Evolutionary conservation across 2,329 filamentous ascomycete species (phyloP), one percentile per base, ranked within the genome.

Genomic region (Intubia oerlemansii): DNA sequence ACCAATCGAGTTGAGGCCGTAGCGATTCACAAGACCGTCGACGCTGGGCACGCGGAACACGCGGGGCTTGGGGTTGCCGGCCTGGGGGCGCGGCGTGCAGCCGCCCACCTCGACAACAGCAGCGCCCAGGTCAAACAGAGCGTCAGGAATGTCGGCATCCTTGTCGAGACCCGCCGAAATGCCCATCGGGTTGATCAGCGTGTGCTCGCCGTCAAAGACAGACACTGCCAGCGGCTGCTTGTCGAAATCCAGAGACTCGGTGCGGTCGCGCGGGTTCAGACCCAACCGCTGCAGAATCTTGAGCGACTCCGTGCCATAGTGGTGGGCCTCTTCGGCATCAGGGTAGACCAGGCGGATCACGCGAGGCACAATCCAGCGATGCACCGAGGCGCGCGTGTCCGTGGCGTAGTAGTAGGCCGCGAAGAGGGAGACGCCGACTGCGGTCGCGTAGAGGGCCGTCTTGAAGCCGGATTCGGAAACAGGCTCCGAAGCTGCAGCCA

Each of bases 101-200:
- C 85, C 88, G 36, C 88, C 88, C 2, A 98, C 76, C 47, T 98
- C 88, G 17, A 98, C 80, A 21, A 95, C 62, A 4, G 71, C 74
- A 15, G 85, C 73, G 18, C 88, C 88, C 4, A 93, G 56, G 7
- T 72, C 80, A 45, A 95, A 78, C 20, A 98, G 59, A 10, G 73
- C 65, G 42, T 85, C 77, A 2, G 84, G 78, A 30, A 95, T 73
- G 36, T 92, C 80, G 30, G 74, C 88, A 44, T 91, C 67, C 58
- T 98, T 95, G 56, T 95, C 88, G 24, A 98, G 69, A 8, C 88
- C 88, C 5, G 81, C 88, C n/a, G 81, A 90, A 37, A 90, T 92
- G 32, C 77, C 88, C 42, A 98, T 71, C 2, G 88, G 88, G 51
- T 93, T 95, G 42, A 66, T 59, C 26, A 98, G 53, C 4, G 56